phyloP scores from a whole-genome alignment of 345 rosid species.

The Rhodomyrtus tomentosa region DNA sequence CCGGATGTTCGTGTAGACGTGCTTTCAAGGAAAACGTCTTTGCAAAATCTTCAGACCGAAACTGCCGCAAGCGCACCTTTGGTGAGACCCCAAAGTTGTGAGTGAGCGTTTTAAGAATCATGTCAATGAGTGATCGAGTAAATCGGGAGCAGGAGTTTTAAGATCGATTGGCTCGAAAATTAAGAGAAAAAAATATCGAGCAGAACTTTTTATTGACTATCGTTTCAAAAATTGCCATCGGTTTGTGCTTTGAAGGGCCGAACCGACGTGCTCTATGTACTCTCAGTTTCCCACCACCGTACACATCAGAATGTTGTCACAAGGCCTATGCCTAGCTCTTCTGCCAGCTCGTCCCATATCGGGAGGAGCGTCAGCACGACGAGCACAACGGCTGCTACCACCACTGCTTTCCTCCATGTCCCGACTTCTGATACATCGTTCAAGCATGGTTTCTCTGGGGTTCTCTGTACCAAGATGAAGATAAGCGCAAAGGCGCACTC shows the following conservation, averaged over 20 bases:
- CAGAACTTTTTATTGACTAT: background rate
- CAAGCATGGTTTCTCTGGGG: conserved; percentile 83
- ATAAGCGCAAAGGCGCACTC: background rate
- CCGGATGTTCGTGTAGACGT: too few species aligned
- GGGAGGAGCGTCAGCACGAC: conserved; percentile 76
- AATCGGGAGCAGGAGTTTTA: background rate
- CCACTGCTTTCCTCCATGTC: conserved; percentile 75
- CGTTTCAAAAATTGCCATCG: background rate
- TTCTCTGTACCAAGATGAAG: conserved; percentile 34
- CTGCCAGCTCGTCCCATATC: conserved; percentile 89
- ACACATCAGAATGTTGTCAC: conserved; percentile 45
- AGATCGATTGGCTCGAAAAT: background rate
- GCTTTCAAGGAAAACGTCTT: background rate
- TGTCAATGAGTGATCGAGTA: background rate
- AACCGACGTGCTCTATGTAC: background rate
- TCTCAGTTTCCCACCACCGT: background rate
- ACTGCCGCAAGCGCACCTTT: background rate
- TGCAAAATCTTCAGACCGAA: background rate
- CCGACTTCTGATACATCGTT: conserved; percentile 93
- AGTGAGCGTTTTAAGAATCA: background rate
- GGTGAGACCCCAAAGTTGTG: background rate
- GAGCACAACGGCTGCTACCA: conserved; percentile 34
- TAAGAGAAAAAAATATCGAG: background rate
- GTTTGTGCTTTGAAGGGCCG: background rate
- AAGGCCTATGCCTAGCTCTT: conserved; percentile 91